Conservation (phyloP, 805 yeast species). For the Candida cerambycidarum region DNA sequence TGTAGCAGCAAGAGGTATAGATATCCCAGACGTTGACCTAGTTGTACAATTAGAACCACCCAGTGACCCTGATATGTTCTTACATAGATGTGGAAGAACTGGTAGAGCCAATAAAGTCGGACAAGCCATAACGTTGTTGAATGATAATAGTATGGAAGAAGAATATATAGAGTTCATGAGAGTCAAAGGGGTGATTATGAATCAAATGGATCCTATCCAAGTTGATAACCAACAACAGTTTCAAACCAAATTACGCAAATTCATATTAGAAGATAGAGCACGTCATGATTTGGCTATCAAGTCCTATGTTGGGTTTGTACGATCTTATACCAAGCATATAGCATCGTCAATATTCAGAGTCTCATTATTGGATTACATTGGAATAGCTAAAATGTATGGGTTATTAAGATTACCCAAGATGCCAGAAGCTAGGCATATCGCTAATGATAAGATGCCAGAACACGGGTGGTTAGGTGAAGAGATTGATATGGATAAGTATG, state of each 20-base stretch:
- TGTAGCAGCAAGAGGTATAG: constrained; percentile 98
- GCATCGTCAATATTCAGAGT: constrained; percentile 86
- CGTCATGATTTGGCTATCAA: constrained; percentile 79
- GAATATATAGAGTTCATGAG: constrained; percentile 78
- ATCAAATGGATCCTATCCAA: constrained; percentile 31
- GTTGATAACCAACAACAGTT: constrained; percentile 26
- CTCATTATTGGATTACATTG: constrained; percentile 66
- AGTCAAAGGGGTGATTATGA: constrained; percentile 60
- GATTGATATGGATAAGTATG: constrained; percentile 66
- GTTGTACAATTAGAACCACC: constrained; percentile 97
- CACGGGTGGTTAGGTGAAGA: constrained; percentile 73
- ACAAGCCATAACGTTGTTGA: constrained; percentile 68
- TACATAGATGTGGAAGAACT: constrained; percentile 94
- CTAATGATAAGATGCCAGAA: constrained; percentile 51
- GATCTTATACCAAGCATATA: constrained; percentile 83
- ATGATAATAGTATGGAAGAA: constrained; percentile 60
- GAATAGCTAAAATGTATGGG: constrained; percentile 75
- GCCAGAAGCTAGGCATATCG: constrained; percentile 76
- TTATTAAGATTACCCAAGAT: constrained; percentile 82
- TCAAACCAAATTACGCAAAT: constrained; percentile 35
- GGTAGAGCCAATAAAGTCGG: constrained; percentile 90
- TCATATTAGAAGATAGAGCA: constrained; percentile 72
- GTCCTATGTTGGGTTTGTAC: constrained; percentile 79
- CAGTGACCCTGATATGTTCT: constrained; percentile 83
- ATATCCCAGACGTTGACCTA: constrained; percentile 90